These are phyloP conservation scores for Fusarium begoniae DNA, from an alignment of 2,329 filamentous ascomycete species.

Conservation along the genomic window DNA sequence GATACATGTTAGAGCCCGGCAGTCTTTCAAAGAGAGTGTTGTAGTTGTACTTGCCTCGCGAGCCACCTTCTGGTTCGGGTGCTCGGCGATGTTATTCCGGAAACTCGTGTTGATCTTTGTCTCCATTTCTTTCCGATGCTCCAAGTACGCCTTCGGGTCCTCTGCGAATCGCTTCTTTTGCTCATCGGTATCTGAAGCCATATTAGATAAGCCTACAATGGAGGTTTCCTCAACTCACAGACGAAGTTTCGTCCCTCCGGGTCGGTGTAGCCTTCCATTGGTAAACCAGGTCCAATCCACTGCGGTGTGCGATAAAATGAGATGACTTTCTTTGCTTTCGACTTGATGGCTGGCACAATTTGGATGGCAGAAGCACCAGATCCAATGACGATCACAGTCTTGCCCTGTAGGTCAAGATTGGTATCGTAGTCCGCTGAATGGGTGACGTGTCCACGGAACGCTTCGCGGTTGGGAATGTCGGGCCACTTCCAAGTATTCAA, in stretches of 20 bases:
- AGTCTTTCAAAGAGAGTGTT: fast-evolving
- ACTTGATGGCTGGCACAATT: slow-evolving; percentile 51
- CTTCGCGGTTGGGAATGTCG: slow-evolving; percentile 53
- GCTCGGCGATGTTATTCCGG: background rate
- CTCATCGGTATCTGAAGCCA: background rate
- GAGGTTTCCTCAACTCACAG: background rate
- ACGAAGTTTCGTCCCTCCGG: slow-evolving; percentile 7
- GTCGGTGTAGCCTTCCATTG: slow-evolving; percentile 40
- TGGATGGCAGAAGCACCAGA: slow-evolving; percentile 64
- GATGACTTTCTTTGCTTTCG: slow-evolving; percentile 49
- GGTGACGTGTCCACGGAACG: slow-evolving; percentile 58
- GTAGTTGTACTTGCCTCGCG: background rate
- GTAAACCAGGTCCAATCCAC: slow-evolving; percentile 51
- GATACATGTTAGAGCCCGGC: background rate
- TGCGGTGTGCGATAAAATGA: slow-evolving; percentile 54
- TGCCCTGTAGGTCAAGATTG: slow-evolving; percentile 56
- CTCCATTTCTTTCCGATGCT: background rate
- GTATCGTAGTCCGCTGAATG: slow-evolving; percentile 63
- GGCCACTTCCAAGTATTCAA: slow-evolving; percentile 63
- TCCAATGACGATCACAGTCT: slow-evolving; percentile 62
- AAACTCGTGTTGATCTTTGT: slow-evolving; percentile 14
- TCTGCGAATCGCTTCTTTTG: background rate
- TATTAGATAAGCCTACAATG: background rate
- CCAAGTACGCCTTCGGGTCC: slow-evolving; percentile 3
- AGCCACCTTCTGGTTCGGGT: slow-evolving; percentile 3